Evolutionary conservation across 768 basidiomycete genomes (phyloP), one percentile per base, ranked within the genome.

Genomic region (Paxillus ammoniavirescens): DNA sequence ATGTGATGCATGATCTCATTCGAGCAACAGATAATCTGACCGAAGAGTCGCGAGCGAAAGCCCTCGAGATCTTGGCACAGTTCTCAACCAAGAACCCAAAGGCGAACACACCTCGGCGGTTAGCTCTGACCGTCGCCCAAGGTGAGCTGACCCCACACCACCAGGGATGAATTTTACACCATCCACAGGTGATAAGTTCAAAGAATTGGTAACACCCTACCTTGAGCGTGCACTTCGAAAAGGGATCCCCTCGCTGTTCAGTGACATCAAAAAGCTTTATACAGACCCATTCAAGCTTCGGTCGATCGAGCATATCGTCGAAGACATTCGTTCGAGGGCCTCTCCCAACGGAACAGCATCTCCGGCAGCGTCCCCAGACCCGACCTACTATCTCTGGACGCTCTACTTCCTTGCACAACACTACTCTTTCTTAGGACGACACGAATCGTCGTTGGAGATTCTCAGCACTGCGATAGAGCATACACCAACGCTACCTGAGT

Each of bases 331-430:
- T n/a, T 59, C 63, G 43, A 54, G 61, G 18, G 69, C 75, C 41
- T 64, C 70, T 10, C 64, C 73, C 42, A 64, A 75, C 36, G 75
- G 74, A 48, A 65, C 69, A 26, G 59, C 65, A 4, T 61, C 60
- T 30, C 57, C 63, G 26, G 46, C 60, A 8, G 49, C 58, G 10
- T 55, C 68, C 0, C 54, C 66, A 8, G 74, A 81, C 8, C 94
- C 96, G 1, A 85, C 92, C 4, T 85, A 83, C 14, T 89, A 96
- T 61, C 80, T 98, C 10, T 99, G 97, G 97, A 86, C 89, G 9
- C 82, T 98, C 37, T 98, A 96, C 74, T 97, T 90, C 77, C 86
- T 98, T 47, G 87, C 93, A 0, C 92, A 96, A 61, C 94, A 95
- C 65, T 78, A 91, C 63, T 89, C 91, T 0, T 82, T 79, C 64